Evolutionary conservation across 345 rosid genomes (phyloP).

Genomic region (Citropsis articulata): DNA sequence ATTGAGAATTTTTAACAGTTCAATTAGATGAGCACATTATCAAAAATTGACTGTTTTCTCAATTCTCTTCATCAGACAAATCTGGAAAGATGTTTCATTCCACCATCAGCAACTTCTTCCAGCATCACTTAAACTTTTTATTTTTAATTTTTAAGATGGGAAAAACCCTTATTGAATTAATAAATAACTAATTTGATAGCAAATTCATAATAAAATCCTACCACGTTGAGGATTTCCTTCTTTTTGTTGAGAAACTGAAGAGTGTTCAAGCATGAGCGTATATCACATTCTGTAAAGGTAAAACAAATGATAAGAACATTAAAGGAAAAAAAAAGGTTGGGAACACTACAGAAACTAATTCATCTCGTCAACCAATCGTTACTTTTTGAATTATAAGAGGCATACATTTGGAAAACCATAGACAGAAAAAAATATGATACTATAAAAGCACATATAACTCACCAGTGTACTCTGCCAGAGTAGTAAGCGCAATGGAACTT

Average conservation of each 20-base stretch:
- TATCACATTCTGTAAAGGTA: conserved; percentile 74
- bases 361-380: not conserved
- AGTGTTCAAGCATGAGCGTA: conserved; percentile 91
- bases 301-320: conserved; percentile 13
- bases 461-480: conserved; percentile 93
- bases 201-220: conserved; percentile 27
- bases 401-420: not conserved
- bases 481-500: conserved; percentile 77
- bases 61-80: not conserved
- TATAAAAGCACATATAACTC: conserved; percentile 17
- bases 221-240: conserved; percentile 80
- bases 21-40: not conserved
- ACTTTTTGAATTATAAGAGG: not conserved
- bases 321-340: not conserved
- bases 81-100: not conserved
- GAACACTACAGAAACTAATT: not conserved
- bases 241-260: conserved; percentile 95
- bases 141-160: not conserved
- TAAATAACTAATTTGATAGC: not conserved
- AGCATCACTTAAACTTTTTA: conserved; percentile 1
- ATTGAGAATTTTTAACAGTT: too few species aligned
- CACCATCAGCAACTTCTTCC: not conserved
- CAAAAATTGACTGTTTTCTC: not conserved
- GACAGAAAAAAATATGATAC: not conserved
- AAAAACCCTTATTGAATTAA: not conserved